A percentile compares a stretch with the other conserved stretches of the same genome.
phyloP scores from a whole-genome alignment of 1,284 basidiomycete species.

The Malassezia obtusa region DNA sequence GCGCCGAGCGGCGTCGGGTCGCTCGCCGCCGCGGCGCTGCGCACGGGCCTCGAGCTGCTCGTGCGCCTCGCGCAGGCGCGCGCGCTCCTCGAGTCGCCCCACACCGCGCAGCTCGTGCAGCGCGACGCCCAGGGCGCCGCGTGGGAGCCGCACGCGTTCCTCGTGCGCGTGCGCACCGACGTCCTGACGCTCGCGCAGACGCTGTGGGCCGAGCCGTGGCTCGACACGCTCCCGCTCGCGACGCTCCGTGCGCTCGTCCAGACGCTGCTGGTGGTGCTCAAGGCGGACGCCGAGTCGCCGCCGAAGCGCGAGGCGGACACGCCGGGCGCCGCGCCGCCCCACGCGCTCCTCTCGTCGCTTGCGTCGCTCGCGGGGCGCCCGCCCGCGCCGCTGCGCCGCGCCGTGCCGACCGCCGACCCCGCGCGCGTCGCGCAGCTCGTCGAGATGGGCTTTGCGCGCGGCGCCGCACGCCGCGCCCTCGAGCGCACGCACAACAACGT shows the following conservation, averaged over 20 bases:
- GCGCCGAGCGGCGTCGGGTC: neutral
- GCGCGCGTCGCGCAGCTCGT: slow-evolving; percentile 65
- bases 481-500: slow-evolving; percentile 78
- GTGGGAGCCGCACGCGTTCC: slow-evolving; percentile 75
- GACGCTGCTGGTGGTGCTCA: slow-evolving; percentile 69
- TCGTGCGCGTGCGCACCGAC: slow-evolving; percentile 67
- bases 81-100: slow-evolving; percentile 68
- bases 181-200: slow-evolving; percentile 61
- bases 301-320: neutral
- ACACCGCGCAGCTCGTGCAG: slow-evolving; percentile 59
- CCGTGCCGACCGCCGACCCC: slow-evolving; percentile 26
- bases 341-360: slow-evolving; percentile 16
- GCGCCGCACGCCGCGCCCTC: slow-evolving; percentile 72
- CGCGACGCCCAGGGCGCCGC: slow-evolving; percentile 11
- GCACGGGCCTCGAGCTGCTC: slow-evolving; percentile 69
- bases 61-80: slow-evolving; percentile 66
- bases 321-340: neutral
- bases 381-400: neutral
- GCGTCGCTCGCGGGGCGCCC: slow-evolving; percentile 15
- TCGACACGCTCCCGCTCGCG: slow-evolving; percentile 59
- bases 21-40: slow-evolving; percentile 64
- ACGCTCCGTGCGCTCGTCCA: slow-evolving; percentile 60
- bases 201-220: slow-evolving; percentile 78
- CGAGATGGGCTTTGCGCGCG: slow-evolving; percentile 92
- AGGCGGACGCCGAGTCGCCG: slow-evolving; percentile 56